These are phyloP conservation scores for Pythium brachiatum DNA, from an alignment of 352 stramenopile genomes.

Conservation along the genomic window DNA sequence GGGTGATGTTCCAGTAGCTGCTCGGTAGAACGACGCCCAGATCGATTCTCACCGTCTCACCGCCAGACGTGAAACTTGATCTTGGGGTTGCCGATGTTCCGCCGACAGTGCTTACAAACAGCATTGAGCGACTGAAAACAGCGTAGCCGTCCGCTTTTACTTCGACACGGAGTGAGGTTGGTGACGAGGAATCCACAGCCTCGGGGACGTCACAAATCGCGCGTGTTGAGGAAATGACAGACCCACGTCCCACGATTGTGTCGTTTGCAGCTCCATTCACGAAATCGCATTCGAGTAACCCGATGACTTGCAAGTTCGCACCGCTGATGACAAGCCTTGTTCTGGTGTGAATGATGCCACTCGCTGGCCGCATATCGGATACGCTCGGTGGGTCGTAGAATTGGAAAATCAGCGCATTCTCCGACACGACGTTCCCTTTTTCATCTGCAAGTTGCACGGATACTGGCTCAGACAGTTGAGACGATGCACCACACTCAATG, in stretches of 20 bases:
- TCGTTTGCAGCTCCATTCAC: background rate
- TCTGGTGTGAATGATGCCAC: conserved; percentile 14
- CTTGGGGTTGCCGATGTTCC: background rate
- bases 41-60: conserved; percentile 4
- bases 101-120: conserved; percentile 1
- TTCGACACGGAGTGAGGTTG: background rate
- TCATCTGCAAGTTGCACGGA: conserved; percentile 9
- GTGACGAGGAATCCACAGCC: background rate
- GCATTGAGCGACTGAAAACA: background rate
- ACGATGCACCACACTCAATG: conserved; percentile 6
- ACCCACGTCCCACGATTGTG: background rate
- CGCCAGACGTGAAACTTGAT: conserved; percentile 11
- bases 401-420: conserved; percentile 21
- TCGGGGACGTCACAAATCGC: conserved; percentile 15
- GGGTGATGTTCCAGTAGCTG: background rate
- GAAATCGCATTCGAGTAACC: conserved; percentile 16
- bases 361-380: conserved; percentile 2
- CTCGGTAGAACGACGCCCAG: conserved; percentile 3
- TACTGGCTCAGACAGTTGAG: background rate
- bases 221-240: conserved; percentile 5
- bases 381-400: conserved; percentile 17
- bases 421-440: conserved; percentile 12
- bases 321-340: conserved; percentile 20
- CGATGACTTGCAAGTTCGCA: conserved; percentile 11
- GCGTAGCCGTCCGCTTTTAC: conserved; percentile 1